A percentile compares a stretch with the other conserved stretches of the same genome.
Evolutionary conservation across 1,139 yeast genomes (phyloP).

Genomic region (Nadsonia starkeyi-henricii): DNA sequence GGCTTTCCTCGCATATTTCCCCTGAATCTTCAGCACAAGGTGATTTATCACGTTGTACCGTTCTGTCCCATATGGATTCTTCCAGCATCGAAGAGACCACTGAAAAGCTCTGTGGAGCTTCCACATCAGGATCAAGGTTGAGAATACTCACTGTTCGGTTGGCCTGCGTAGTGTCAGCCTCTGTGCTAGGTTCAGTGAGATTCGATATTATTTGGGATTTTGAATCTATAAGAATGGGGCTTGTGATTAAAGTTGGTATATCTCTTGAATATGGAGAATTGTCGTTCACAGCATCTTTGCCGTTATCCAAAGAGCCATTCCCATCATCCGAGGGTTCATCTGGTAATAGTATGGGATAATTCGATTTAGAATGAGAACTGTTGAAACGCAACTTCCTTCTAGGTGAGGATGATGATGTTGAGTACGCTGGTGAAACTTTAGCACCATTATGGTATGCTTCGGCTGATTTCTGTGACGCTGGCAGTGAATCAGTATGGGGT

Average conservation of each 20-base stretch:
- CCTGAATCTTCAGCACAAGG: not conserved
- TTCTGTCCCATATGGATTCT: conserved; percentile 16
- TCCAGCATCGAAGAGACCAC: conserved; percentile 18
- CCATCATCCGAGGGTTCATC: no score
- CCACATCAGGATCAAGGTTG: conserved; percentile 14
- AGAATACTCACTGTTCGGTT: conserved; percentile 14
- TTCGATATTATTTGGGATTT: no score
- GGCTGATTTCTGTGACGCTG: not conserved
- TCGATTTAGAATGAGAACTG: not conserved
- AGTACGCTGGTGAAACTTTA: not conserved
- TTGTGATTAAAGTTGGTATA: not conserved
- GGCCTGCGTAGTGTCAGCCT: not conserved
- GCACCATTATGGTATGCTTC: no score
- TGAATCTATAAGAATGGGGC: not conserved
- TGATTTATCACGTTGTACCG: not conserved
- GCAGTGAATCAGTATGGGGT: not conserved
- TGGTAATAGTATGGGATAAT: no score
- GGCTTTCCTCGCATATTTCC: not conserved
- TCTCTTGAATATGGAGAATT: no score
- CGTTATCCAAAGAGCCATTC: no score
- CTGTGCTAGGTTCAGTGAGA: not conserved
- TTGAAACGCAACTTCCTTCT: not conserved
- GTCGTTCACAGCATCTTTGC: no score
- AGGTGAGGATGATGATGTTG: not conserved
- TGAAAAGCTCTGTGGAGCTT: conserved; percentile 18